Base-by-base conservation (phyloP, 2,329 filamentous ascomycete genomes). In the Claviceps sp. region DNA sequence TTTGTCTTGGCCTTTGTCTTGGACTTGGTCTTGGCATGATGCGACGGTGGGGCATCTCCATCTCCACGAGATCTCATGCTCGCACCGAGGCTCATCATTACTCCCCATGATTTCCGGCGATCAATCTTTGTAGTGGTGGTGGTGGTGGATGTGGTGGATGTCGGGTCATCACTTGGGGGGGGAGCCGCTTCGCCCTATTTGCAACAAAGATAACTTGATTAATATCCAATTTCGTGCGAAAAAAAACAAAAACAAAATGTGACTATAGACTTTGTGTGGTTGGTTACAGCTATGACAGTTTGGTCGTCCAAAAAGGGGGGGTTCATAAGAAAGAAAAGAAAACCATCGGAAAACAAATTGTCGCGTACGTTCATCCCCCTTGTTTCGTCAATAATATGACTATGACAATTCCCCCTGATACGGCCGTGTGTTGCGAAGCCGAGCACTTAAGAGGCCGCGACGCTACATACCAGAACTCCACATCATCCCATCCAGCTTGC, bases 71-170 rank as follows among this genome's bases (percentile, higher is more conserved):
- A 62, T 56, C 63, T 67, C 48, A 62, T 34, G 10, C 30, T 34
- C 30, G 30, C 52, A 56, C 67, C 61, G 57, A 69, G 57, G 54
- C 30, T 34, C 30, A 62, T 62, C 60, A 73, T 62, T 60, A 73
- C 55, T 48, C 67, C 68, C 73, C 72, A 76, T 24, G 73, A 75
- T 48, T 65, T 63, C 51, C 71, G 70, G 51, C 70, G 68, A 55
- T 71, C 68, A 57, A 60, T 54, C 64, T 70, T 68, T 11, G 3
- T 34, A 34, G 30, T 34, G 30, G 30, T 34, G 26, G n/a, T n/a
- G 10, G 30, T 30, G 26, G 26, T 30, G 8, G 26, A 30, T 30
- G 26, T 30, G 57, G 67, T 66, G 58, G 56, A 57, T 57, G 64
- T 65, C 58, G 62, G 58, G 59, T 68, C 66, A 59, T 64, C 64